Evolutionary conservation across 2,329 filamentous ascomycete genomes (phyloP), one percentile per base, ranked within the genome.

Genomic region (Oidium heveae): DNA sequence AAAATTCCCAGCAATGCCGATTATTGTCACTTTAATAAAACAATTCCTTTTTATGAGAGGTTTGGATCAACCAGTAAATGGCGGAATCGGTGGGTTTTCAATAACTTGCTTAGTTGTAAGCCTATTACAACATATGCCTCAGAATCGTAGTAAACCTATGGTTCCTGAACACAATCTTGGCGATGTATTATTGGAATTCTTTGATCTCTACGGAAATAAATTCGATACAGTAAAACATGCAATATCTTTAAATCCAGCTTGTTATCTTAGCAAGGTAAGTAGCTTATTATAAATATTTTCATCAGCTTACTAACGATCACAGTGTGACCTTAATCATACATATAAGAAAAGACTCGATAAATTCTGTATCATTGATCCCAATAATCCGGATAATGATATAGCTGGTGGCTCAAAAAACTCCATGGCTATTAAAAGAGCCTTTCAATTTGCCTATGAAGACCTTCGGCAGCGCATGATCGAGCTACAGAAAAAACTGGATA

Each of bases 91-190:
- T 54, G 91, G 91, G 2, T 96, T 95, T 65, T 86, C 87, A 1
- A 83, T 94, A 59, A 95, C 89, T 55, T 98, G 91, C 70, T 73
- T 98, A 58, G 85, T 95, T 6, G 85, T 91, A 56, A 91, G 84
- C 70, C 79, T 94, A 67, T 69, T 96, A 50, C 84, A 94, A 64
- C 72, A 85, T 59, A 77, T 87, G 71, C 85, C 86, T 10, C 74
- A 80, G 57, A 71, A 81, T 0, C 78, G 84, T 60, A 77, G 74
- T 57, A 68, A 73, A 28, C 74, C 71, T 56, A 70, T 83, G 62
- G 64, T 73, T 4, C 71, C 75, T 1, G 72, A 79, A 39, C 73
- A 80, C 52, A 80, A 93, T 60, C 74, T 94, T 1, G 88, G 87
- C 13, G 77, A 87, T 60, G 71, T 93, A 54, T 72, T 98, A 10